Base-by-base conservation (phyloP, 371 early-diverging fungal species). In the Catenaria anguillulae region DNA sequence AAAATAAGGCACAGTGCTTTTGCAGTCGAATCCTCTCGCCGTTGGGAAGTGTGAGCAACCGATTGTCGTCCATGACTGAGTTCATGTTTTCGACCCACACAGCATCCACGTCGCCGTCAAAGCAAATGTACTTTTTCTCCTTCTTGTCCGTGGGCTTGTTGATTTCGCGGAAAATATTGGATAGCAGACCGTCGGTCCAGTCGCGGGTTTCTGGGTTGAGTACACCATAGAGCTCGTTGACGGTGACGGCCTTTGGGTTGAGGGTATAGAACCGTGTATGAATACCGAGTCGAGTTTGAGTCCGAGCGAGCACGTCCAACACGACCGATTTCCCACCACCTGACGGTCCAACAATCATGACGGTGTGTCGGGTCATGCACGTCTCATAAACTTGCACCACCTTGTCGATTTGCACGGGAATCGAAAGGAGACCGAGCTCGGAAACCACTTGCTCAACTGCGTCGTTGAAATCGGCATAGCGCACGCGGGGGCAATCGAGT, bases 41-140 rank as follows among this genome's bases (percentile, higher is more conserved):
- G 65, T 79, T 81, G 0, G 77, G 77, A 42, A 84, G 64, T 5
- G 82, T 82, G 17, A 84, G 68, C 6, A 78, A 67, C 29, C 73
- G 70, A 62, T 81, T 79, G 68, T 81, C 81, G 64, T 80, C 81
- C 81, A 80, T 78, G 31, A 80, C 81, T 10, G 79, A 77, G 67
- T 84, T 84, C 76, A 84, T 81, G 71, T 84, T 81, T 60, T 84
- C 84, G 23, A 82, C 78, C 84, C 84, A 82, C 21, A 75, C 75
- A 10, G 82, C 77, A 63, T 80, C 79, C 33, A 73, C 64, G 68
- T 76, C 77, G 42, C 83, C 80, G 68, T 84, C 84, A 71, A 82
- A 84, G 1, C 82, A 76, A 64, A 82, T 80, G 67, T 77, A 82
- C 62, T 75, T 76, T n/a, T 79, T 64, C 64, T 79, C 81, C 56